Conservation (phyloP, 2,329 filamentous ascomycete species). For the Aaosphaeria arxii region DNA sequence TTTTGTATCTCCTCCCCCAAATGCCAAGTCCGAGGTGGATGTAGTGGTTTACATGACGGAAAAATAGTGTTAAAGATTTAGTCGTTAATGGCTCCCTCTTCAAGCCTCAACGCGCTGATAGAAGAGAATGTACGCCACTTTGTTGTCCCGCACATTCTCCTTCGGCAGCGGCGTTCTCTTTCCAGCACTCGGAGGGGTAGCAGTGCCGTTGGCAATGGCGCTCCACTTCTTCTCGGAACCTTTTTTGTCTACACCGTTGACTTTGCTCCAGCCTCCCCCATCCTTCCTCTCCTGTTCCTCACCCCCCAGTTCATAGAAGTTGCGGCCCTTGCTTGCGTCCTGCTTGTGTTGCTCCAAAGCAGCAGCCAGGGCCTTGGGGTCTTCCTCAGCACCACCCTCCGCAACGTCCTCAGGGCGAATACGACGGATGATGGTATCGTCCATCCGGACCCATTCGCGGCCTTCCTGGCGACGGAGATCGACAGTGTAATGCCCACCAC, state of each 20-base stretch:
- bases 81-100: conserved; percentile 2
- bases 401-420: conserved; percentile 87
- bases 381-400: conserved; percentile 78
- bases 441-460: conserved; percentile 92
- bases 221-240: conserved; percentile 67
- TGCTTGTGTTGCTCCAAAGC: conserved; percentile 67
- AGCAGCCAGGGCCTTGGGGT: conserved; percentile 64
- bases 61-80: too few relatives aligned
- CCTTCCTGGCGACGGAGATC: conserved; percentile 92
- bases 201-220: conserved; percentile 59
- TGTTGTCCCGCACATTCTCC: conserved; percentile 76
- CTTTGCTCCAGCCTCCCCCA: conserved; percentile 79
- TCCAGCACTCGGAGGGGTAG: conserved; percentile 51
- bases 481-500: conserved; percentile 96
- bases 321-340: conserved; percentile 53
- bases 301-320: conserved; percentile 68
- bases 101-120: conserved; percentile 69
- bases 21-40: too few relatives aligned
- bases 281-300: conserved; percentile 65
- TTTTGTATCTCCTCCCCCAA: too few relatives aligned
- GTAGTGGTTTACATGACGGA: too few relatives aligned
- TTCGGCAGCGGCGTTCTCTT: conserved; percentile 52
- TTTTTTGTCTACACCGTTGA: conserved; percentile 58
- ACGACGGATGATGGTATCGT: conserved; percentile 86
- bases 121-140: conserved; percentile 94